Evolutionary conservation across 495 filamentous ascomycete genomes (phyloP).

Genomic region (Hypoxylon subgilvum): DNA sequence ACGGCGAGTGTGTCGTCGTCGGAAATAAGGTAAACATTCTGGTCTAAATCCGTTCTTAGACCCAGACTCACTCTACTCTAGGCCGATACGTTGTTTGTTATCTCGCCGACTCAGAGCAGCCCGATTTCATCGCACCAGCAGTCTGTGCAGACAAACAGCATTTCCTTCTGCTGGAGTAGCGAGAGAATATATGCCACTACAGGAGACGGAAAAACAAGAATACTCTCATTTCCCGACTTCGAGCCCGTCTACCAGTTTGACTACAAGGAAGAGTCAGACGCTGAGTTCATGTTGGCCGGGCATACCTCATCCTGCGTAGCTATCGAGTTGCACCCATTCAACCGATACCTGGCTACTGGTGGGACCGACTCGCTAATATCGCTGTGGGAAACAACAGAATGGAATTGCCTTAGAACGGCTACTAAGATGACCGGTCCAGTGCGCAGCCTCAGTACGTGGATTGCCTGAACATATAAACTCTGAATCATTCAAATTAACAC

Average conservation of each 20-base stretch:
- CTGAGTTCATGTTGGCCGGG: conserved; percentile 71
- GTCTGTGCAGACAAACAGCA: conserved; percentile 76
- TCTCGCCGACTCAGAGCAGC: conserved; percentile 60
- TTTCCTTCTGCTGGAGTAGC: conserved; percentile 79
- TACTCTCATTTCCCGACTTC: conserved; percentile 73
- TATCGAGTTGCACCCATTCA: conserved; percentile 74
- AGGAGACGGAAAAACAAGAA: conserved; percentile 79
- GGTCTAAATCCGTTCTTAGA: conserved; percentile 7
- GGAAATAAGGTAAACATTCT: conserved; percentile 73
- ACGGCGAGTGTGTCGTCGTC: conserved; percentile 79
- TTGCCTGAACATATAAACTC: neutral
- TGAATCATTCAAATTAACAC: conserved; percentile 1
- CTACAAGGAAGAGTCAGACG: conserved; percentile 48
- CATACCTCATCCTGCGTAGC: conserved; percentile 81
- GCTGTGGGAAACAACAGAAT: conserved; percentile 91
- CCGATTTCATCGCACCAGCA: conserved; percentile 70
- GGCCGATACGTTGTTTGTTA: conserved; percentile 73
- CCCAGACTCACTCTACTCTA: conserved; percentile 39
- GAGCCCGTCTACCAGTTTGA: conserved; percentile 53
- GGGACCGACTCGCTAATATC: conserved; percentile 87
- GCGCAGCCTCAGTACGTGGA: conserved; percentile 69
- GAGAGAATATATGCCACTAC: conserved; percentile 79
- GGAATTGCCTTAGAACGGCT: conserved; percentile 85
- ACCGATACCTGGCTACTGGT: conserved; percentile 82
- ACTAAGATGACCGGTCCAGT: conserved; percentile 79